Evolutionary conservation across 371 early-diverging fungal genomes (phyloP).

Genomic region (Conidiobolus incongruus): DNA sequence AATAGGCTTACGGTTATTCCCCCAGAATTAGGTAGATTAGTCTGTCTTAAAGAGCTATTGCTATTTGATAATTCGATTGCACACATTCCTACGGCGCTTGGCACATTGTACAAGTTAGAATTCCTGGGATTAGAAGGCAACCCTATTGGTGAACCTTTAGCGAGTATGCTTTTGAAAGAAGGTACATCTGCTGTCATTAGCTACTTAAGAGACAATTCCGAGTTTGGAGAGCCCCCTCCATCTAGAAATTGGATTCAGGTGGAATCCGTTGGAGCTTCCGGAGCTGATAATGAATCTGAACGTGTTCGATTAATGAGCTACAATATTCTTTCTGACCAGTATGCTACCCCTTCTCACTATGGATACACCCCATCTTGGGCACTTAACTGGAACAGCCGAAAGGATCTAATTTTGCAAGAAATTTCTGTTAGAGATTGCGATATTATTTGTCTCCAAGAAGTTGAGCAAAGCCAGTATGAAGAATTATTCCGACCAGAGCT

Average conservation of each 20-base stretch:
- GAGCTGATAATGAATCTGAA: no score
- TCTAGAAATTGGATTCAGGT: constrained; percentile 96
- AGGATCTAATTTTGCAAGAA: constrained; percentile 75
- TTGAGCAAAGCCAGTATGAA: constrained; percentile 67
- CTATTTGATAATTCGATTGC: constrained; percentile 85
- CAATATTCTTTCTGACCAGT: constrained; percentile 87
- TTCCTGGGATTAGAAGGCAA: constrained; percentile 92
- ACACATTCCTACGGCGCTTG: constrained; percentile 79
- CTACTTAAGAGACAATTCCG: constrained; percentile 81
- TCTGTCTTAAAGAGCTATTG: constrained; percentile 61
- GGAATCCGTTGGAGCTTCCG: no score
- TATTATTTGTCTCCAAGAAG: constrained; percentile 91
- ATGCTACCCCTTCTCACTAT: constrained; percentile 69
- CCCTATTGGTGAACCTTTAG: constrained; percentile 73
- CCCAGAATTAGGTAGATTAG: constrained; percentile 73
- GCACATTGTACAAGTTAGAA: constrained; percentile 80
- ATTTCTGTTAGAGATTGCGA: constrained; percentile 75
- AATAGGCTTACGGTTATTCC: constrained; percentile 79
- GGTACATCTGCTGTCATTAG: constrained; percentile 67
- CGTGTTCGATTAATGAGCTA: constrained; percentile 89
- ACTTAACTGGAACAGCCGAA: constrained; percentile 83
- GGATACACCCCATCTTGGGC: constrained; percentile 97
- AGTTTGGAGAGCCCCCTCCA: constrained; percentile 59
- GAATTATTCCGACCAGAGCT: constrained; percentile 61
- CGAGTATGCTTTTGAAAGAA: constrained; percentile 58